Evolutionary conservation across 768 basidiomycete genomes (phyloP).

Genomic region (Boletellus sp.): DNA sequence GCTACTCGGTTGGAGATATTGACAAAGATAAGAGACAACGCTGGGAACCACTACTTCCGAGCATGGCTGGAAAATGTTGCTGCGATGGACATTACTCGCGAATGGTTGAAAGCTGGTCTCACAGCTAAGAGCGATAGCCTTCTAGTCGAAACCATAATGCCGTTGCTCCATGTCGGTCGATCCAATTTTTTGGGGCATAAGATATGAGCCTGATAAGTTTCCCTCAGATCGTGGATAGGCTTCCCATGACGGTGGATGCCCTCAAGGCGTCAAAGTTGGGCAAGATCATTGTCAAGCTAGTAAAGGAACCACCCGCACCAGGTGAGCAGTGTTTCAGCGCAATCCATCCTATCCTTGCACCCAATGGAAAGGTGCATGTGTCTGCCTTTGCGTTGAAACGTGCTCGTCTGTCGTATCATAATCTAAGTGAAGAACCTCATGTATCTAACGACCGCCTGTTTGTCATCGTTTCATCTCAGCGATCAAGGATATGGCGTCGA

Average conservation of each 20-base stretch:
- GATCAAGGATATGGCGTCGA: slow-evolving; percentile 91
- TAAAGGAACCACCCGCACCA: slow-evolving; percentile 69
- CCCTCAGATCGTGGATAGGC: slow-evolving; percentile 70
- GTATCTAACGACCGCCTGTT: slow-evolving; percentile 65
- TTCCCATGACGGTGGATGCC: slow-evolving; percentile 69
- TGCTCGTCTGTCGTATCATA: slow-evolving; percentile 31
- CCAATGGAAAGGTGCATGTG: slow-evolving; percentile 30
- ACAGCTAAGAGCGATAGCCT: slow-evolving; percentile 50
- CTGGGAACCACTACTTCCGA: slow-evolving; percentile 82
- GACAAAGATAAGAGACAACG: slow-evolving; percentile 77
- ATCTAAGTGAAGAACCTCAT: slow-evolving; percentile 35
- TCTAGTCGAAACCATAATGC: slow-evolving; percentile 77
- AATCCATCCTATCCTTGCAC: slow-evolving; percentile 16
- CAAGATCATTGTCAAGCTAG: slow-evolving; percentile 72
- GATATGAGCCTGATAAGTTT: slow-evolving; percentile 17
- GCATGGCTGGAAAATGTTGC: slow-evolving; percentile 76
- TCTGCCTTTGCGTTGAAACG: slow-evolving; percentile 26
- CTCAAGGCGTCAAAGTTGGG: slow-evolving; percentile 73
- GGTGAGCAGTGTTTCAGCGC: slow-evolving; percentile 56
- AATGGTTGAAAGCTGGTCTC: slow-evolving; percentile 76
- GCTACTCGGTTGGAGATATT: slow-evolving; percentile 69
- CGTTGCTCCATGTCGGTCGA: slow-evolving; percentile 74
- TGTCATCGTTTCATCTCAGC: slow-evolving; percentile 52
- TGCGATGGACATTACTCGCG: slow-evolving; percentile 75
- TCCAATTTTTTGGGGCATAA: slow-evolving; percentile 3